Percentiles rank a stretch among this genome's conserved stretches.
phyloP scores from a whole-genome alignment of 345 rosid genomes.

The Pelargonium nanum region DNA sequence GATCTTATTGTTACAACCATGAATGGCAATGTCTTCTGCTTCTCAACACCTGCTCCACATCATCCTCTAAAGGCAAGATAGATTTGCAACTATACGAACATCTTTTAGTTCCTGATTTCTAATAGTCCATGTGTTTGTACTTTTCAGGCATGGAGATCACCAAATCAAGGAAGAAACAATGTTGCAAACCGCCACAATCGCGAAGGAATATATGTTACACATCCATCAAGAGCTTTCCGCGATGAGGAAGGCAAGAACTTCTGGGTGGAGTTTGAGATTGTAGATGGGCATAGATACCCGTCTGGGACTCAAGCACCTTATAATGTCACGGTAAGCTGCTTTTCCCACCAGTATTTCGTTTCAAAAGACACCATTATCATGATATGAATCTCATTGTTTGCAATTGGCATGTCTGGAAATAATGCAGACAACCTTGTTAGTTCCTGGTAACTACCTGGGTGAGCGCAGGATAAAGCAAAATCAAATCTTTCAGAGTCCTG shows the following conservation, averaged over 20 bases:
- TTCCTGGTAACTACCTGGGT: constrained; percentile 94
- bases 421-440: constrained; percentile 73
- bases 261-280: constrained; percentile 95
- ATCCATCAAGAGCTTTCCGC: constrained; percentile 83
- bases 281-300: constrained; percentile 74
- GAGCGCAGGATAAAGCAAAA: constrained; percentile 65
- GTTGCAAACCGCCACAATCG: constrained; percentile 56
- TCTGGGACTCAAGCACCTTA: constrained; percentile 90
- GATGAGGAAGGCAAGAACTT: constrained; percentile 98
- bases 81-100: constrained; percentile 1
- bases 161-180: constrained; percentile 91
- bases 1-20: constrained; percentile 94
- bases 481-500: constrained; percentile 56
- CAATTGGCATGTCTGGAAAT: constrained; percentile 4
- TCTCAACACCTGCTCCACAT: constrained; percentile 89
- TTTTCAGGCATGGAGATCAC: constrained; percentile 88
- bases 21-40: constrained; percentile 98
- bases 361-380: no score
- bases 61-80: constrained; percentile 89
- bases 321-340: constrained; percentile 77
- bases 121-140: constrained; percentile 4
- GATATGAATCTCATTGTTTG: neutral
- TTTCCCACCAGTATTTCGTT: neutral
- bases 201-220: constrained; percentile 72
- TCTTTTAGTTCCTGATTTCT: neutral